Evolutionary conservation across 352 stramenopile genomes (phyloP).

Genomic region (Globisporangium recalcitrans): DNA sequence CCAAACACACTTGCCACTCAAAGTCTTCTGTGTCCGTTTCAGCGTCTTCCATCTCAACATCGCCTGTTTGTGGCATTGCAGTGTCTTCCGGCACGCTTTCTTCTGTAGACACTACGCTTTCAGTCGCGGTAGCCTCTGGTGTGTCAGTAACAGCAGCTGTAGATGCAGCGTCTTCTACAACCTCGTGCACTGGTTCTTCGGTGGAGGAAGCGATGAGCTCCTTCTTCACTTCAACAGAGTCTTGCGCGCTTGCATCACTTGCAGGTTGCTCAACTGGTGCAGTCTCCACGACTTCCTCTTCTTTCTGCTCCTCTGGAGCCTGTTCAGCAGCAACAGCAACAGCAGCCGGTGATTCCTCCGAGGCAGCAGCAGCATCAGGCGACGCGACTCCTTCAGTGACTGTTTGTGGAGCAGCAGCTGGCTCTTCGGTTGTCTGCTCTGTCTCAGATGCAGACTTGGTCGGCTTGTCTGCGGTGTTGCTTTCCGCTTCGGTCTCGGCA

Average conservation of each 20-base stretch:
- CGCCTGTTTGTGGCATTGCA: not conserved
- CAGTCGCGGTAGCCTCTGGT: slow-evolving; percentile 8
- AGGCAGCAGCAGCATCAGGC: not conserved
- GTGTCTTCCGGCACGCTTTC: not conserved
- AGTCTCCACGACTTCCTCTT: slow-evolving; percentile 18
- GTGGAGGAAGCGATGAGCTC: slow-evolving; percentile 13
- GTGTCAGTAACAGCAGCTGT: slow-evolving; percentile 4
- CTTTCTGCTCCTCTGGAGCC: slow-evolving; percentile 11
- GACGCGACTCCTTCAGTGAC: slow-evolving; percentile 2
- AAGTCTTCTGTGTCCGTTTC: slow-evolving; percentile 15
- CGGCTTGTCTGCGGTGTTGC: not conserved
- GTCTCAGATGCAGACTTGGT: not conserved
- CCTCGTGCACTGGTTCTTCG: slow-evolving; percentile 3
- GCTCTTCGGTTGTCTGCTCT: not conserved
- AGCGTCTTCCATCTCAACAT: slow-evolving; percentile 21
- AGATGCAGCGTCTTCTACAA: slow-evolving; percentile 10
- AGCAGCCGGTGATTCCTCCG: not conserved
- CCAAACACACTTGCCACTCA: slow-evolving; percentile 50
- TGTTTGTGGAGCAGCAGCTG: not conserved
- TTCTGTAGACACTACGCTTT: slow-evolving; percentile 6
- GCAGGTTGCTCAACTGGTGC: not conserved
- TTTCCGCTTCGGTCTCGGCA: not conserved
- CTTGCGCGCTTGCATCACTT: not conserved
- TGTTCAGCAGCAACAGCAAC: not conserved
- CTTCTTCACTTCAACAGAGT: slow-evolving; percentile 21